Evolutionary conservation across 1,284 basidiomycete species (phyloP).

Genomic region (Mycena citricolor): DNA sequence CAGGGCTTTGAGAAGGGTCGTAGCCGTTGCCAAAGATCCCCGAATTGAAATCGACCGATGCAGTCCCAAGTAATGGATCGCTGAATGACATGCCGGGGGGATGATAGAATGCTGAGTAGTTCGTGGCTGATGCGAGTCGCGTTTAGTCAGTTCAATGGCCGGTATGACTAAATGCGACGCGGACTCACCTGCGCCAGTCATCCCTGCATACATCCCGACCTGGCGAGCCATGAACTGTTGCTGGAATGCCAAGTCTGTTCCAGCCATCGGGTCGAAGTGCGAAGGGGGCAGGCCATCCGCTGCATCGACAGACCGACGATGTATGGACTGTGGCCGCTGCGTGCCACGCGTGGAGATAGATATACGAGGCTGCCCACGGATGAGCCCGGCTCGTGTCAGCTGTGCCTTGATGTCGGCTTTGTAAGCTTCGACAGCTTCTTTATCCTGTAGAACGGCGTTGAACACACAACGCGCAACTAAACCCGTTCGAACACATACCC

Average conservation of each 20-base stretch:
- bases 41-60: constrained; percentile 12
- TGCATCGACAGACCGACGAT: constrained; percentile 20
- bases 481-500: constrained; percentile 41
- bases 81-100: constrained; percentile 30
- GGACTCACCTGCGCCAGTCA: constrained; percentile 34
- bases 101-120: constrained; percentile 18
- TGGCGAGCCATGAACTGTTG: constrained; percentile 23
- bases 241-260: constrained; percentile 15
- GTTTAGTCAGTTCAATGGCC: no score
- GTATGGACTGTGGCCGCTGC: constrained; percentile 44
- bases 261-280: constrained; percentile 21
- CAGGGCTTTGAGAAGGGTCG: no score
- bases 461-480: constrained; percentile 6
- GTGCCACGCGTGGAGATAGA: constrained; percentile 59
- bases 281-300: constrained; percentile 10
- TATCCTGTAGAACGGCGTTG: constrained; percentile 52
- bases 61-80: constrained; percentile 28
- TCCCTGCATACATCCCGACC: constrained; percentile 37
- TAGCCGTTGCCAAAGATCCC: background rate
- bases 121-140: constrained; percentile 35
- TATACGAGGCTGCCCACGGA: constrained; percentile 73
- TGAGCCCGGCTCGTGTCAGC: constrained; percentile 70
- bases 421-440: constrained; percentile 76
- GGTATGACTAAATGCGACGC: no score
- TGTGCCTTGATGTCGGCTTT: constrained; percentile 82